phyloP scores from a whole-genome alignment of 345 rosid genomes.

The Moringa oleifera region DNA sequence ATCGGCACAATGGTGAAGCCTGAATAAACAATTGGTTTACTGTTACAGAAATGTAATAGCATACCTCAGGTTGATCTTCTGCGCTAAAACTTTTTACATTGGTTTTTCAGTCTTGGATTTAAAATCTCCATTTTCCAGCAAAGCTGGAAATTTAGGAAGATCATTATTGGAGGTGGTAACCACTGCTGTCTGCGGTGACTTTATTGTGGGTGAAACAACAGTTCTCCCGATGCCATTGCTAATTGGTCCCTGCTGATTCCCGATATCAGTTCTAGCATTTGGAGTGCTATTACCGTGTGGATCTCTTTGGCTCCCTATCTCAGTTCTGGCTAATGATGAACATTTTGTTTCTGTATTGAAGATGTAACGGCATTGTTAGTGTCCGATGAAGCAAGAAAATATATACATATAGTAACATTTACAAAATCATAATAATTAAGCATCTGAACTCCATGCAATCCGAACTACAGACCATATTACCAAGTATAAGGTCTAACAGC shows the following conservation, averaged over 20 bases:
- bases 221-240: slow-evolving; percentile 44
- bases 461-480: no score
- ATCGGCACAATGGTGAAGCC: slow-evolving; percentile 13
- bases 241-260: slow-evolving; percentile 36
- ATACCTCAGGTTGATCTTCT: not conserved
- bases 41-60: not conserved
- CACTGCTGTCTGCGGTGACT: slow-evolving; percentile 26
- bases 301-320: slow-evolving; percentile 42
- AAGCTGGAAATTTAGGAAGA: slow-evolving; percentile 31
- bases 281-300: slow-evolving; percentile 29
- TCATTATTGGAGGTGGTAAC: slow-evolving; percentile 25
- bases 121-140: slow-evolving; percentile 37
- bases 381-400: not conserved
- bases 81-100: not conserved
- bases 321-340: slow-evolving; percentile 61
- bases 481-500: no score
- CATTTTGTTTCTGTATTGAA: slow-evolving; percentile 58
- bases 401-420: no score
- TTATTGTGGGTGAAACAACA: slow-evolving; percentile 25
- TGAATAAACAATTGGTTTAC: slow-evolving; percentile 9
- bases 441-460: no score
- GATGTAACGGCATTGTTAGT: slow-evolving; percentile 11
- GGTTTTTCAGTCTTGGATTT: slow-evolving; percentile 32
- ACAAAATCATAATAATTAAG: no score
- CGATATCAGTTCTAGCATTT: slow-evolving; percentile 38